Percentiles rank a stretch among this genome's conserved stretches.
Conservation (phyloP, 345 rosid genomes). For the Camelina laxa region DNA sequence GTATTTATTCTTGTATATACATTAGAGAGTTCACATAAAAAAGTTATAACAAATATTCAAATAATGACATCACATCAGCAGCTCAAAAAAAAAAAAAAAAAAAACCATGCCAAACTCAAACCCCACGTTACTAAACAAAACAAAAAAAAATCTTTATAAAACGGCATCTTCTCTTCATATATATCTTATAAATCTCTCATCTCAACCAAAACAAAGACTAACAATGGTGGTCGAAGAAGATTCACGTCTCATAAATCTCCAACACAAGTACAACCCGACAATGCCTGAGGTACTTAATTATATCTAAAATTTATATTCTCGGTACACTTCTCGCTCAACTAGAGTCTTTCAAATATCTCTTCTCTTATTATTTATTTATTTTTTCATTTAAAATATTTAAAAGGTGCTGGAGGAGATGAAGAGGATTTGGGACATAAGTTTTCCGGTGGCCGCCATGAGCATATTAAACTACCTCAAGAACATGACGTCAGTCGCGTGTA, state of each 20-base stretch:
- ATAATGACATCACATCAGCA: constrained; percentile 11
- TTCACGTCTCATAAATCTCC: constrained; percentile 47
- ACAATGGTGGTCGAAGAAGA: constrained; percentile 53
- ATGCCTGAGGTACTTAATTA: constrained; percentile 66
- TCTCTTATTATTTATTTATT: not conserved
- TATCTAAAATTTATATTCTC: constrained; percentile 15
- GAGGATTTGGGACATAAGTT: constrained; percentile 63
- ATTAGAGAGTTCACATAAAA: constrained; percentile 21
- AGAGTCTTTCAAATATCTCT: constrained; percentile 5
- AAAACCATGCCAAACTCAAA: constrained; percentile 18
- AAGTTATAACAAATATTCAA: not conserved
- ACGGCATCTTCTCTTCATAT: constrained; percentile 35
- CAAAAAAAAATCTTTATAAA: constrained; percentile 32
- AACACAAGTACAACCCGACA: constrained; percentile 51
- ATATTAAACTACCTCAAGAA: constrained; percentile 69
- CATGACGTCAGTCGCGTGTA: constrained; percentile 77
- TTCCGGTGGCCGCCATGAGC: constrained; percentile 79
- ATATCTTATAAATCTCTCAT: constrained; percentile 23
- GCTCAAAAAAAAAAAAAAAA: no score
- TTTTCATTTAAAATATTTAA: not conserved
- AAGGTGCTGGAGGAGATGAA: constrained; percentile 82
- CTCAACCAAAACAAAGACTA: constrained; percentile 30
- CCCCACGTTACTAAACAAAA: constrained; percentile 3
- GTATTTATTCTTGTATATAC: constrained; percentile 7
- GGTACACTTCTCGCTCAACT: not conserved